A percentile compares a stretch with the other conserved stretches of the same genome.
Conservation (phyloP, 176 grass and related monocot species). For the Aegilops longissima region DNA sequence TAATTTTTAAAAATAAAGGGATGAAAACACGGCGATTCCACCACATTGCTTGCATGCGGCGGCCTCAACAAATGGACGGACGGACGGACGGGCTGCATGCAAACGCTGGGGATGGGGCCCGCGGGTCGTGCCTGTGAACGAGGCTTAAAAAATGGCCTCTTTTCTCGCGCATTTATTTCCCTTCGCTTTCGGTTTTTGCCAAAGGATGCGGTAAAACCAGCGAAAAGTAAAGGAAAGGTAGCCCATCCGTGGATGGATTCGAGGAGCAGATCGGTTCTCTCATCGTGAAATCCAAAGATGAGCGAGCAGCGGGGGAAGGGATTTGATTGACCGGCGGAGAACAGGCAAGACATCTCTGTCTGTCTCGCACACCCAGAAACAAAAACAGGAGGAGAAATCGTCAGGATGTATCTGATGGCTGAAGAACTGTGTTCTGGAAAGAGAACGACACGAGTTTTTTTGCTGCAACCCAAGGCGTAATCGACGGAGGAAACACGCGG, state of each 20-base stretch:
- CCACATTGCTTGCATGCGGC: conserved; percentile 49
- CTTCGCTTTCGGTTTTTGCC: conserved; percentile 35
- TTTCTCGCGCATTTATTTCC: conserved; percentile 51
- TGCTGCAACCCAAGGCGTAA: not conserved
- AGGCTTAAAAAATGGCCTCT: not conserved
- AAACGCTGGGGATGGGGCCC: conserved; percentile 33
- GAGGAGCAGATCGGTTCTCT: conserved; percentile 26
- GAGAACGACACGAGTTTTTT: not conserved
- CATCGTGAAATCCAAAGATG: not conserved
- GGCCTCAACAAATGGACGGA: conserved; percentile 25
- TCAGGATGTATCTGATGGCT: not conserved
- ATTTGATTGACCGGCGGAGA: not conserved
- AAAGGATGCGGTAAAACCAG: conserved; percentile 43
- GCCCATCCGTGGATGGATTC: conserved; percentile 40
- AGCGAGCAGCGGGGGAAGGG: not conserved
- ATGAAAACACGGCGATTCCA: conserved; percentile 32
- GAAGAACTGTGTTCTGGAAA: not conserved
- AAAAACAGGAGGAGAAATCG: not conserved
- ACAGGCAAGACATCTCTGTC: not conserved
- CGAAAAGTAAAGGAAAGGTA: conserved; percentile 17
- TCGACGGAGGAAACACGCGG: not conserved
- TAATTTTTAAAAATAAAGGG: not conserved
- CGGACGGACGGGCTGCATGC: conserved; percentile 32
- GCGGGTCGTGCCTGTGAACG: not conserved
- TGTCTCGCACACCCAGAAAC: not conserved